A percentile compares a stretch with the other conserved stretches of the same genome.
phyloP scores from a whole-genome alignment of 2,329 filamentous ascomycete genomes.

The Colletotrichum brevisporum region DNA sequence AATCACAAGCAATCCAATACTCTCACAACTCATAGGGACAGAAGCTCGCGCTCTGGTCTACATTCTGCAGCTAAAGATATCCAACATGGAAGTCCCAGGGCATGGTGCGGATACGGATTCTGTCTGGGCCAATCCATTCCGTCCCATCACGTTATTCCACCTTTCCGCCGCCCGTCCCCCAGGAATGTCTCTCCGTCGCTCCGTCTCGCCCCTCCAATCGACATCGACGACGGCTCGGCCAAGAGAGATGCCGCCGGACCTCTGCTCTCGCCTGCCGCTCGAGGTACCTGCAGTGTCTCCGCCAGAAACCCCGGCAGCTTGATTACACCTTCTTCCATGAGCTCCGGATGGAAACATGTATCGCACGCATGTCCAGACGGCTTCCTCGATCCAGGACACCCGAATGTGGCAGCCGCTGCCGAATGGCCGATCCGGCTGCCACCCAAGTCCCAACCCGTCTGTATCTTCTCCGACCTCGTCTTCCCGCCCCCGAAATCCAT shows the following conservation, averaged over 20 bases:
- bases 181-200: conserved; percentile 35
- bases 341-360: not conserved
- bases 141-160: conserved; percentile 27
- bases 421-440: conserved; percentile 37
- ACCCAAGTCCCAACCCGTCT: conserved; percentile 16
- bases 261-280: not conserved
- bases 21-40: conserved; percentile 22
- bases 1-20: not conserved
- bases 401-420: conserved; percentile 30
- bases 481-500: not conserved
- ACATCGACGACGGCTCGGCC: not conserved
- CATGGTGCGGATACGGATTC: too few species aligned
- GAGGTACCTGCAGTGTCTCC: conserved; percentile 9
- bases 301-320: too few species aligned
- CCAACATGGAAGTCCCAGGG: conserved; percentile 3
- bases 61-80: conserved; percentile 14
- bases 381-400: conserved; percentile 24
- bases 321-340: too few species aligned
- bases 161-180: conserved; percentile 21
- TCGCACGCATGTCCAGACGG: conserved; percentile 2
- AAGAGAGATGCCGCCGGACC: not conserved
- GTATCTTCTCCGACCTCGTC: conserved; percentile 10
- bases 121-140: not conserved
- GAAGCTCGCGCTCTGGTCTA: not conserved
- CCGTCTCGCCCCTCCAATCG: conserved; percentile 8